A percentile compares a stretch with the other conserved stretches of the same genome.
Conservation (phyloP, 2,329 filamentous ascomycete species). For the Diaporthe helianthi region DNA sequence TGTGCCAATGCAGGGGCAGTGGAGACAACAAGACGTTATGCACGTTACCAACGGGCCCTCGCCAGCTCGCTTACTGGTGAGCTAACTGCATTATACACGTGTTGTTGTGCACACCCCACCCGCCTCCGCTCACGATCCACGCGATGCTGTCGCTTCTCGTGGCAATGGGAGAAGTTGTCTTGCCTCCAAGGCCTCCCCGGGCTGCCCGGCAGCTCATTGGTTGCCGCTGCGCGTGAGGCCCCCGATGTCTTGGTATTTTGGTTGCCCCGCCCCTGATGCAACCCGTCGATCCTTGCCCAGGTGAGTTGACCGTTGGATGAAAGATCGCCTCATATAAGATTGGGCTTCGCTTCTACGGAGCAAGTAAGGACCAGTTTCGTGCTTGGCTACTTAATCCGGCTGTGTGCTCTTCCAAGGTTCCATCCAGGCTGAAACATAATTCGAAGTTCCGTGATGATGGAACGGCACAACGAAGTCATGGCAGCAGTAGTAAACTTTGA, state of each 20-base stretch:
- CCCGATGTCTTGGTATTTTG: constrained; percentile 1
- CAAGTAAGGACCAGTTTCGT: not conserved
- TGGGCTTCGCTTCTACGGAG: not conserved
- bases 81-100: constrained; percentile 12
- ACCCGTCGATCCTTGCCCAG: not conserved
- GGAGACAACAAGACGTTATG: not conserved
- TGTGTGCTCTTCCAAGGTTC: not conserved
- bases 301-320: not conserved
- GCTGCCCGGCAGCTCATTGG: constrained; percentile 13
- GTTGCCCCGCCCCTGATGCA: constrained; percentile 8
- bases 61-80: constrained; percentile 18
- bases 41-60: not conserved
- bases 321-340: constrained; percentile 2
- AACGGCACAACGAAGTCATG: not conserved
- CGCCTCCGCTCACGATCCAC: not conserved
- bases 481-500: no score
- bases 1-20: constrained; percentile 21
- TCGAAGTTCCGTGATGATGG: not conserved
- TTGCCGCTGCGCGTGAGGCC: not conserved
- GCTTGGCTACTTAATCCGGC: not conserved
- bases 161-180: not conserved
- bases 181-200: no score
- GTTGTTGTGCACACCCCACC: not conserved
- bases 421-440: not conserved
- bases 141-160: not conserved